A percentile compares a stretch with the other conserved stretches of the same genome.
phyloP scores from a whole-genome alignment of 2,329 filamentous ascomycete species.

The Fusarium sp. region DNA sequence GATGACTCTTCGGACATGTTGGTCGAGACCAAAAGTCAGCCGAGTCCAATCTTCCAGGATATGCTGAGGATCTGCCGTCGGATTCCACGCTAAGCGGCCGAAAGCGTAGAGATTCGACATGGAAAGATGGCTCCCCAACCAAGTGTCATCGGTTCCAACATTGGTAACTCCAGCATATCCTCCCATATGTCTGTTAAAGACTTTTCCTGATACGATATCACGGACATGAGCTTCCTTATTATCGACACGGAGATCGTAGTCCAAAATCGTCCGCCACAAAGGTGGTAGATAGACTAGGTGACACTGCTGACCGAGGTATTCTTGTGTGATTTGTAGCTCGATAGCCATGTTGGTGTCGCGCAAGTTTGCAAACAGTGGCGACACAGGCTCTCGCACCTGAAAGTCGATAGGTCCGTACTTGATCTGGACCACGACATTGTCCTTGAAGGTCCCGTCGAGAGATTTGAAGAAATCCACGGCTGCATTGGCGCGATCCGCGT shows the following conservation, averaged over 20 bases:
- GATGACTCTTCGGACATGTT: background rate
- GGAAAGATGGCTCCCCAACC: background rate
- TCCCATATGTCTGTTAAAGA: background rate
- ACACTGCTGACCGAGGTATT: too few relatives aligned
- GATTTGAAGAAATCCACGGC: too few relatives aligned
- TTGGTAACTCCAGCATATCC: background rate
- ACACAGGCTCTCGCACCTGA: too few relatives aligned
- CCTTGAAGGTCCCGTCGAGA: too few relatives aligned
- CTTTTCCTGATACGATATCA: background rate
- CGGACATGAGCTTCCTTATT: background rate
- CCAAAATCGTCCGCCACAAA: background rate
- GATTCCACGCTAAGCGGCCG: background rate
- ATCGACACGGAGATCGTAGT: background rate
- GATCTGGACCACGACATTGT: too few relatives aligned
- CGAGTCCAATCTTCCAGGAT: background rate
- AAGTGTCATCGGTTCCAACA: background rate
- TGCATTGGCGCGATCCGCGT: too few relatives aligned
- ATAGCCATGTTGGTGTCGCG: too few relatives aligned
- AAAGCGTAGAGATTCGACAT: background rate
- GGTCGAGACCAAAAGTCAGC: background rate
- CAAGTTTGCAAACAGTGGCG: too few relatives aligned
- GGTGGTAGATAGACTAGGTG: background rate
- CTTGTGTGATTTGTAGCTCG: too few relatives aligned
- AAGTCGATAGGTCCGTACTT: too few relatives aligned
- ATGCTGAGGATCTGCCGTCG: background rate